Evolutionary conservation across 2,329 filamentous ascomycete species (phyloP).

Genomic region (Cladosporium oxysporum): DNA sequence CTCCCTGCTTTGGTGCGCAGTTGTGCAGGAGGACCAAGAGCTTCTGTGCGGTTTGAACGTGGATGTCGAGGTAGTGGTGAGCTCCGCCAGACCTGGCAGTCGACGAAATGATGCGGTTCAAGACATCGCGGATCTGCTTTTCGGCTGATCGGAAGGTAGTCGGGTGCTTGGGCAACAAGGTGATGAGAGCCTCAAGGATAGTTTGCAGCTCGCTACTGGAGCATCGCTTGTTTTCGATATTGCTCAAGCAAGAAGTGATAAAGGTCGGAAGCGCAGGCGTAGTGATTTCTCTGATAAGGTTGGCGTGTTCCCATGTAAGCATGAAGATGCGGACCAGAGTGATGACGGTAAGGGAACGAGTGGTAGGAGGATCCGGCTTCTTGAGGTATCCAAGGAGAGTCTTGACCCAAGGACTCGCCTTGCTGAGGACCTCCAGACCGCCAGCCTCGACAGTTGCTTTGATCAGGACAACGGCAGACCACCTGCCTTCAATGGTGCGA

Average conservation of each 20-base stretch:
- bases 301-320: constrained; percentile 78
- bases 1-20: constrained; percentile 77
- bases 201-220: constrained; percentile 54
- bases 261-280: constrained; percentile 78
- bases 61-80: constrained; percentile 26
- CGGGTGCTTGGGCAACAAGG: constrained; percentile 76
- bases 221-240: constrained; percentile 49
- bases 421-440: constrained; percentile 77
- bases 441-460: constrained; percentile 82
- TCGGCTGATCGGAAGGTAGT: constrained; percentile 79
- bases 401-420: constrained; percentile 72
- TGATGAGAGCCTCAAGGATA: constrained; percentile 69
- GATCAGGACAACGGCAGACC: constrained; percentile 73
- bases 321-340: constrained; percentile 81
- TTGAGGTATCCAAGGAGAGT: constrained; percentile 74
- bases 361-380: constrained; percentile 75
- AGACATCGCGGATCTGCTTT: constrained; percentile 56
- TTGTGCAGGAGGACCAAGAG: constrained; percentile 73
- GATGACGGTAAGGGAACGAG: constrained; percentile 75
- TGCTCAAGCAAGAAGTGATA: constrained; percentile 69
- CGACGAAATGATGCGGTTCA: constrained; percentile 28
- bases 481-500: constrained; percentile 71
- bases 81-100: constrained; percentile 41
- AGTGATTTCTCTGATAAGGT: constrained; percentile 81
- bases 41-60: constrained; percentile 57